Percentiles rank a stretch among this genome's conserved stretches.
These are phyloP conservation scores for Bipolaris gigantea DNA, from an alignment of 2,329 filamentous ascomycete genomes.

Conservation along the genomic window DNA sequence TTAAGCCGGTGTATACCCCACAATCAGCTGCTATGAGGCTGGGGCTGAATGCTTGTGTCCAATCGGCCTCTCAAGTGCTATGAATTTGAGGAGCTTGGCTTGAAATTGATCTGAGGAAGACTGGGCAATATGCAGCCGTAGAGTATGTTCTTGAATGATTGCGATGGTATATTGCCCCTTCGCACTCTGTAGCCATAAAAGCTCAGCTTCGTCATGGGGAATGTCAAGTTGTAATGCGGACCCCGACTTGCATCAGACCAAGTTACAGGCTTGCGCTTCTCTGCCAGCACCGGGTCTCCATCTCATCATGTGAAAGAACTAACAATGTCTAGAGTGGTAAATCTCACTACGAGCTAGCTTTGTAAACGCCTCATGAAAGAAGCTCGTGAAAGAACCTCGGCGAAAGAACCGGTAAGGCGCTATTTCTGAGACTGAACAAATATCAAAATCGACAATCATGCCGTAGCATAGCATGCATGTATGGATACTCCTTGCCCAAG, in stretches of 20 bases:
- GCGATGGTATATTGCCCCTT: not conserved
- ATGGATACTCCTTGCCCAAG: not conserved
- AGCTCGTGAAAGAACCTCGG: no score
- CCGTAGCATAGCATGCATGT: not conserved
- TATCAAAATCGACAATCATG: not conserved
- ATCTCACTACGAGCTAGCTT: not conserved
- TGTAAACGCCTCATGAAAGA: no score
- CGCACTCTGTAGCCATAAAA: not conserved
- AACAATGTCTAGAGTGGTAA: not conserved
- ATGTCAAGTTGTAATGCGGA: not conserved
- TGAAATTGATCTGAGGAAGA: not conserved
- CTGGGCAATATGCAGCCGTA: not conserved
- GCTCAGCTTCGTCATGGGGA: no score
- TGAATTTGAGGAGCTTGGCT: not conserved
- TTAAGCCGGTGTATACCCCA: conserved; percentile 17
- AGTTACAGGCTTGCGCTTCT: not conserved
- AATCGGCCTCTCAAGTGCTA: not conserved
- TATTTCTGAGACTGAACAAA: no score
- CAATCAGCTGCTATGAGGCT: conserved; percentile 2
- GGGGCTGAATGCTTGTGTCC: conserved; percentile 3
- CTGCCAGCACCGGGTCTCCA: not conserved
- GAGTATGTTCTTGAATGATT: not conserved
- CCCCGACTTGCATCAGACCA: not conserved
- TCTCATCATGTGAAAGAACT: not conserved
- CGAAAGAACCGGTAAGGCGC: no score